A percentile compares a stretch with the other conserved stretches of the same genome.
Conservation (phyloP, 768 basidiomycete genomes). For the Pisolithus sp. region DNA sequence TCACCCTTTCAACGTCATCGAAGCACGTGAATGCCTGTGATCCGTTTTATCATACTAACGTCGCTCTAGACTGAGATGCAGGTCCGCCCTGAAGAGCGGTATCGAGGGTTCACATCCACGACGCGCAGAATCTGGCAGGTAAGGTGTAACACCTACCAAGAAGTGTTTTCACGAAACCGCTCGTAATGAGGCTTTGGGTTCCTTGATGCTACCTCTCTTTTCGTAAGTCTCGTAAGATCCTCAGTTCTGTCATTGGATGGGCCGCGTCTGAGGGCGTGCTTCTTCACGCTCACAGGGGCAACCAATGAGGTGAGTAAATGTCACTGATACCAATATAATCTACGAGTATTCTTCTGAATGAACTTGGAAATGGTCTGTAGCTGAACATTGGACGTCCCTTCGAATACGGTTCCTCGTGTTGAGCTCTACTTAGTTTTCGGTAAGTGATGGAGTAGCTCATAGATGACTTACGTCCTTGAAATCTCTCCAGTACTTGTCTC, state of each 20-base stretch:
- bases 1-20: constrained; percentile 91
- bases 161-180: background rate
- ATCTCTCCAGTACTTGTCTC: constrained; percentile 97
- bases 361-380: constrained; percentile 92
- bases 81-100: constrained; percentile 71
- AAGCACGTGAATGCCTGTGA: constrained; percentile 40
- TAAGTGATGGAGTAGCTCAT: background rate
- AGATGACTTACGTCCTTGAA: constrained; percentile 77
- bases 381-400: constrained; percentile 96
- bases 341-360: constrained; percentile 80
- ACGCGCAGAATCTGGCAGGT: constrained; percentile 64
- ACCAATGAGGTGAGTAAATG: background rate
- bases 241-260: constrained; percentile 87
- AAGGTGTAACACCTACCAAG: constrained; percentile 15
- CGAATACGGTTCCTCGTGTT: constrained; percentile 77
- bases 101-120: constrained; percentile 66
- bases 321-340: background rate
- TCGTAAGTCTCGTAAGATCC: constrained; percentile 77
- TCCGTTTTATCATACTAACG: background rate
- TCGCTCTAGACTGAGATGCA: constrained; percentile 80
- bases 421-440: constrained; percentile 2
- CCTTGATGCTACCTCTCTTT: constrained; percentile 85
- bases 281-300: constrained; percentile 46
- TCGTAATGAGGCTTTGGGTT: constrained; percentile 70
- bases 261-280: constrained; percentile 79